These are phyloP conservation scores for Trichoderma koningiopsis DNA, from an alignment of 2,329 filamentous ascomycete species.

Conservation along the genomic window DNA sequence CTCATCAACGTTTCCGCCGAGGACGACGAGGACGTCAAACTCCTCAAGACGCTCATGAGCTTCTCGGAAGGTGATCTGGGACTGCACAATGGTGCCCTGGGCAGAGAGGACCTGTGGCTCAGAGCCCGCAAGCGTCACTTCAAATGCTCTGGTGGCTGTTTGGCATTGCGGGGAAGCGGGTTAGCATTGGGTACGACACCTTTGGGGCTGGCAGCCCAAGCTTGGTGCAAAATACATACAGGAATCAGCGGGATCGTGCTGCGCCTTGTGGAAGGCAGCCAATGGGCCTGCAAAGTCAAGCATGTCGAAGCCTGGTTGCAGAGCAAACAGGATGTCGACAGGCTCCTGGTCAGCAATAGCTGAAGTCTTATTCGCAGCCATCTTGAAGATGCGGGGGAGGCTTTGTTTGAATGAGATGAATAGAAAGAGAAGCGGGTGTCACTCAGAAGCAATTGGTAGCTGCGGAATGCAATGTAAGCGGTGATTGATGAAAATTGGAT, in stretches of 20 bases:
- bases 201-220: background rate
- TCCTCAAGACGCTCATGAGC: conserved; percentile 72
- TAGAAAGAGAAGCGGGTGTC: conserved; percentile 25
- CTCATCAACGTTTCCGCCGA: conserved; percentile 68
- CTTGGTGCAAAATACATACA: conserved; percentile 41
- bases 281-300: conserved; percentile 60
- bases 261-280: conserved; percentile 54
- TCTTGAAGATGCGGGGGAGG: conserved; percentile 44
- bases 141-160: conserved; percentile 59
- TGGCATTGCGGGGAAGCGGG: background rate
- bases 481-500: conserved; percentile 10
- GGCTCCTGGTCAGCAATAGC: conserved; percentile 60
- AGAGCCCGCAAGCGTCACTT: conserved; percentile 56
- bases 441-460: background rate
- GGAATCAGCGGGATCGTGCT: conserved; percentile 56
- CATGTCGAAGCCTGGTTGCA: conserved; percentile 62
- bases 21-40: conserved; percentile 77
- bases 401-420: conserved; percentile 27
- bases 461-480: background rate
- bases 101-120: conserved; percentile 58
- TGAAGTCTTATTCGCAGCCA: conserved; percentile 60
- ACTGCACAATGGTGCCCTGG: conserved; percentile 69
- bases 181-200: conserved; percentile 8
- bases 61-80: conserved; percentile 78
- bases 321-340: conserved; percentile 61